Base-by-base conservation (phyloP, 1,284 basidiomycete species). In the Malassezia pachydermatis region DNA sequence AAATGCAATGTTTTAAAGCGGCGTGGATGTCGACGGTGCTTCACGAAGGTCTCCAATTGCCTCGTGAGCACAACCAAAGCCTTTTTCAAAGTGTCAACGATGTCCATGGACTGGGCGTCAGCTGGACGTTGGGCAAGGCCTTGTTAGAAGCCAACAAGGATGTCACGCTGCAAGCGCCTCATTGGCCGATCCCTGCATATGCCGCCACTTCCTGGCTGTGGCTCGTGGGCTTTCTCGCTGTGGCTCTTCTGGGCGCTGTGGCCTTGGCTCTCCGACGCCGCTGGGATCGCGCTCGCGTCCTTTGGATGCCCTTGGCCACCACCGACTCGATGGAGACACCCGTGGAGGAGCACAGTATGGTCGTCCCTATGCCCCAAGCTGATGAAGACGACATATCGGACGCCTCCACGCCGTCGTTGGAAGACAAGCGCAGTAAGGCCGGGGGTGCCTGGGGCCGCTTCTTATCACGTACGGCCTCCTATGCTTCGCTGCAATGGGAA, bases 1-100 rank as follows among this genome's bases (percentile, higher is more conserved):
- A 92, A 74, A 86, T 92, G 84, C 94, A 99, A 70, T 98, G 94
- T 72, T 98, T 99, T 82, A 99, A 99, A 73, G 88, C 92, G 1
- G 90, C 92, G 1, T 99, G 94, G 94, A 80, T 99, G 51, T 83
- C 84, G 48, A 96, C 95, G 66, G 84, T 99, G 20, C 75, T 99
- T 4, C 92, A 98, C 66, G 87, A 95, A 65, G 94, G 92, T 20
- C 84, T 99, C 46, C 89, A 88, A 13, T 81, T 99, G 67, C 94
- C 94, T 10, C 80, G 94, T 25, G 45, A 63, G 46, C 61, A 65
- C 54, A 65, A 62, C 35, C 24, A 28, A 2, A 27, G 82, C 47
- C 75, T 81, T 38, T 88, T 98, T 74, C 94, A 96, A 74, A 88
- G 84, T 41, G 77, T 94, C 74, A 89, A 96, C 71, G 81, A 82